Conservation (phyloP, 169 alveolate species). For the Cryptosporidium baileyi region DNA sequence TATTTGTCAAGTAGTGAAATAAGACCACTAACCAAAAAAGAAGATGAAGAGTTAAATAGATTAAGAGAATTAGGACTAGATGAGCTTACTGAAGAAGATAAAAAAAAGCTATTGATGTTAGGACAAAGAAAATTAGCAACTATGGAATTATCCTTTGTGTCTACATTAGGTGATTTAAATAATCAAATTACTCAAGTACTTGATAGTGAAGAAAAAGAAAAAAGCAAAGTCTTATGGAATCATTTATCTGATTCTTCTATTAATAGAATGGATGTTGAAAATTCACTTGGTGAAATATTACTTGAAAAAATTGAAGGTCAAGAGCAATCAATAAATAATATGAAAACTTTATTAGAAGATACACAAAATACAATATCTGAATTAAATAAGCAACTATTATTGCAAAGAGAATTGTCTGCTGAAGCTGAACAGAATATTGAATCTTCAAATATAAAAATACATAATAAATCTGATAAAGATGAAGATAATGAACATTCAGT, state of each 20-base stretch:
- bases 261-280: slow-evolving; percentile 59
- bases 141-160: slow-evolving; percentile 43
- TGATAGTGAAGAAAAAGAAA: slow-evolving; percentile 35
- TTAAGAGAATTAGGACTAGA: slow-evolving; percentile 41
- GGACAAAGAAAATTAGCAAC: slow-evolving; percentile 68
- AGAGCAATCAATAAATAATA: slow-evolving; percentile 41
- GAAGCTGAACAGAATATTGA: not conserved
- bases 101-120: slow-evolving; percentile 6
- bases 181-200: slow-evolving; percentile 16
- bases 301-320: slow-evolving; percentile 54
- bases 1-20: slow-evolving; percentile 13
- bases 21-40: slow-evolving; percentile 16
- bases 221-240: slow-evolving; percentile 2
- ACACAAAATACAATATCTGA: slow-evolving; percentile 56
- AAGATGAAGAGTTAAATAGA: slow-evolving; percentile 23
- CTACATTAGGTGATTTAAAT: slow-evolving; percentile 18
- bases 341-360: slow-evolving; percentile 41
- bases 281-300: slow-evolving; percentile 36
- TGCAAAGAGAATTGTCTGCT: slow-evolving; percentile 45
- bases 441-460: not conserved
- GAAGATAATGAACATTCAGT: not conserved
- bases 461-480: not conserved
- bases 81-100: slow-evolving; percentile 55
- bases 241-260: slow-evolving; percentile 24
- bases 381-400: slow-evolving; percentile 31